Evolutionary conservation across 768 basidiomycete genomes (phyloP).

Genomic region (Serendipita vermifera): DNA sequence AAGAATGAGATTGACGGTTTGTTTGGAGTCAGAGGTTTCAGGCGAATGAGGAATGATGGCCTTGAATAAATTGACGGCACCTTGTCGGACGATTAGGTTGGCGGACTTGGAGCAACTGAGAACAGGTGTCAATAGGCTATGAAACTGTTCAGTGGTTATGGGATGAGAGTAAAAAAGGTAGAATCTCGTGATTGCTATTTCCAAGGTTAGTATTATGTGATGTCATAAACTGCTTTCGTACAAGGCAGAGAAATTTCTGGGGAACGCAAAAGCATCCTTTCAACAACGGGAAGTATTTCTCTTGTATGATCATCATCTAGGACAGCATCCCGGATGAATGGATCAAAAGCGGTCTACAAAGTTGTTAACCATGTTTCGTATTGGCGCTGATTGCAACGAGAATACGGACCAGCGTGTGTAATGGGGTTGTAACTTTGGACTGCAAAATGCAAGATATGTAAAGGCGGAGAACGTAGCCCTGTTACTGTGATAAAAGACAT

Average conservation of each 20-base stretch:
- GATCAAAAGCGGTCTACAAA: conserved; percentile 35
- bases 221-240: conserved; percentile 23
- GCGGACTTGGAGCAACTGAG: conserved; percentile 64
- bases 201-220: conserved; percentile 10
- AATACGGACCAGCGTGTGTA: conserved; percentile 43
- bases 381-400: not conserved
- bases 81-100: conserved; percentile 45
- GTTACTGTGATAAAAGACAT: conserved; percentile 4
- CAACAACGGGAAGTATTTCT: conserved; percentile 54
- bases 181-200: conserved; percentile 44
- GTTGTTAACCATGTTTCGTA: conserved; percentile 3
- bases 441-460: conserved; percentile 53
- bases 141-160: conserved; percentile 36
- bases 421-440: conserved; percentile 47
- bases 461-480: conserved; percentile 46
- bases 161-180: conserved; percentile 40
- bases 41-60: conserved; percentile 28
- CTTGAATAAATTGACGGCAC: conserved; percentile 46
- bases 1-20: conserved; percentile 51
- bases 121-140: conserved; percentile 41
- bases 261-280: conserved; percentile 68
- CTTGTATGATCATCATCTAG: conserved; percentile 37
- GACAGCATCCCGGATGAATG: conserved; percentile 46
- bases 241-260: conserved; percentile 65
- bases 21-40: conserved; percentile 28